Percentiles rank a stretch among this genome's conserved stretches.
phyloP scores from a whole-genome alignment of 164 flowering plant species.

The Paratinospora sagittata region DNA sequence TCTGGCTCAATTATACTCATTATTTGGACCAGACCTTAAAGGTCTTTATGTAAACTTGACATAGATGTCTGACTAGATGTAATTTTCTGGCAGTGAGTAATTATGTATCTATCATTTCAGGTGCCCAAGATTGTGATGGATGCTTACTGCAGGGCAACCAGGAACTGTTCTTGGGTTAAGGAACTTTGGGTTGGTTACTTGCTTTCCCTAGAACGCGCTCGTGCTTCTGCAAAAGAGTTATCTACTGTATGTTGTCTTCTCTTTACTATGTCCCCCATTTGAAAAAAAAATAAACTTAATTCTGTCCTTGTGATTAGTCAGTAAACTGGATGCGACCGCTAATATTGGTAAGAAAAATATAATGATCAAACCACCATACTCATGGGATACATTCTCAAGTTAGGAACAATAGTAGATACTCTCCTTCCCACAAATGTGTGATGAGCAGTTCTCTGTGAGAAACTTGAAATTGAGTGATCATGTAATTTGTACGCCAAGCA shows the following conservation, averaged over 20 bases:
- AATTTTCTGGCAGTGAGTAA: conserved; percentile 2
- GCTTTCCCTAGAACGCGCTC: conserved; percentile 68
- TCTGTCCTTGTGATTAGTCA: too few species aligned
- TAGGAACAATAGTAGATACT: too few species aligned
- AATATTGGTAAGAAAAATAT: too few species aligned
- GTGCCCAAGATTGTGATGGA: conserved; percentile 45
- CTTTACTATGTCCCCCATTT: not conserved
- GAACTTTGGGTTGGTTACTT: conserved; percentile 81
- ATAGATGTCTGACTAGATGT: not conserved
- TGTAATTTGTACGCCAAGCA: too few species aligned
- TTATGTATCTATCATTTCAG: conserved; percentile 30
- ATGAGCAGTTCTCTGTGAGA: too few species aligned
- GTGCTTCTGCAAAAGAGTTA: conserved; percentile 60
- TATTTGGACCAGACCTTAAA: conserved; percentile 79
- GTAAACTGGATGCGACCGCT: not conserved
- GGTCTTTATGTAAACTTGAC: conserved; percentile 35
- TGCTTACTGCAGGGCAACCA: conserved; percentile 70
- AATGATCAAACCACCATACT: too few species aligned
- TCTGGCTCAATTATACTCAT: conserved; percentile 80
- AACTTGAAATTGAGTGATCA: not conserved
- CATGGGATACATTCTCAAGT: too few species aligned
- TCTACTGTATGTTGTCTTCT: conserved; percentile 47
- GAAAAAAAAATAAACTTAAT: too few species aligned
- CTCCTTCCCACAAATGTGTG: too few species aligned
- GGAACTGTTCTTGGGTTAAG: conserved; percentile 85